phyloP scores from a whole-genome alignment of 2,329 filamentous ascomycete species.

The Thyridium curvatum region DNA sequence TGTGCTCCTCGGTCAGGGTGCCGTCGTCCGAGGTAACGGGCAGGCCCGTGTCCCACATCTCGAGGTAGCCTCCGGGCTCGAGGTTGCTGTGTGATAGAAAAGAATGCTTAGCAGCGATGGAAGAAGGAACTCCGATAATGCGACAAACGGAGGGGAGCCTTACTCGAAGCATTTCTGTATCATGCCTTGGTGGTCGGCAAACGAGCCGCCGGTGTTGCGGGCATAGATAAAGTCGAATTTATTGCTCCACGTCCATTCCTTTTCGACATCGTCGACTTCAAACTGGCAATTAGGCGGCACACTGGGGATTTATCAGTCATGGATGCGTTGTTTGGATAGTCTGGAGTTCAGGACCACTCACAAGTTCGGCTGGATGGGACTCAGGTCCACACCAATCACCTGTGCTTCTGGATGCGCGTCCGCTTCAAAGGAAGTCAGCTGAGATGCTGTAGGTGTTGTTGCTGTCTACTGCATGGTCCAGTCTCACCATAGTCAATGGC shows the following conservation, averaged over 20 bases:
- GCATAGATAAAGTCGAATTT: conserved; percentile 13
- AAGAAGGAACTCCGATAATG: not conserved
- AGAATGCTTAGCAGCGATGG: not conserved
- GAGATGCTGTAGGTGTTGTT: too few relatives aligned
- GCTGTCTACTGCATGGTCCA: too few relatives aligned
- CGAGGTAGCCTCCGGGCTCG: conserved; percentile 13
- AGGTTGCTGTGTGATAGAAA: conserved; percentile 8
- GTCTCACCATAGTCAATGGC: conserved; percentile 16
- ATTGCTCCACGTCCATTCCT: conserved; percentile 13
- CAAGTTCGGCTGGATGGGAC: conserved; percentile 14
- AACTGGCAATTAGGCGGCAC: conserved; percentile 7
- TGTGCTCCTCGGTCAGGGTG: conserved; percentile 9
- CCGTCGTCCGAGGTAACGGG: conserved; percentile 12
- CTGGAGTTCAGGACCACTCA: conserved; percentile 2
- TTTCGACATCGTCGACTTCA: conserved; percentile 14
- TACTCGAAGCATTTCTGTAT: conserved; percentile 12
- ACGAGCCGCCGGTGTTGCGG: conserved; percentile 12
- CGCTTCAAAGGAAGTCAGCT: conserved; percentile 3
- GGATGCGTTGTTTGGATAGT: not conserved
- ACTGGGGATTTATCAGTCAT: not conserved
- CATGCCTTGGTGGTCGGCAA: conserved; percentile 9
- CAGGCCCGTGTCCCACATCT: conserved; percentile 11
- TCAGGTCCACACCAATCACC: conserved; percentile 14
- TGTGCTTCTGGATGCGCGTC: conserved; percentile 12
- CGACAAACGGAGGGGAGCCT: not conserved